Conservation (phyloP, 176 grass and related monocot species). For the Themeda triandra region DNA sequence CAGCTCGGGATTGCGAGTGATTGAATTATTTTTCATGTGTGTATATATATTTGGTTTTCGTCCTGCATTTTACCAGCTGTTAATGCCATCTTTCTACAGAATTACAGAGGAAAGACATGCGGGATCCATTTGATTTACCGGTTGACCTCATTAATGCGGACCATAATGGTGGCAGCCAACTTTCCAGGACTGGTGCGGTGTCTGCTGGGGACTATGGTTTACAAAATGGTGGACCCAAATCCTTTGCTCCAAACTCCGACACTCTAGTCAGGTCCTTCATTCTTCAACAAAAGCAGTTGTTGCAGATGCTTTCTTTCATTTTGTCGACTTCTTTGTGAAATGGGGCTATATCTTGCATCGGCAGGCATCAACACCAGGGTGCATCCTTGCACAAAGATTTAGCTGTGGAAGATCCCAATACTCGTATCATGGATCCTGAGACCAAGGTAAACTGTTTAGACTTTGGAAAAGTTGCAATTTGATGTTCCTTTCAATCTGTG, state of each 20-base stretch:
- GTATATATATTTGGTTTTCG: not conserved
- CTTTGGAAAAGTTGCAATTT: not conserved
- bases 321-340: constrained; percentile 13
- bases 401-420: constrained; percentile 35
- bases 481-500: constrained; percentile 12
- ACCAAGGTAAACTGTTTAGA: constrained; percentile 52
- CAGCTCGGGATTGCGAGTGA: not conserved
- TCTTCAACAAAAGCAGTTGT: constrained; percentile 14
- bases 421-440: constrained; percentile 62
- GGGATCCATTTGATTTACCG: constrained; percentile 56
- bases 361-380: constrained; percentile 55
- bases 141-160: constrained; percentile 35
- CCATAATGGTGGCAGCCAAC: constrained; percentile 32
- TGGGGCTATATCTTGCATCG: constrained; percentile 11
- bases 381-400: constrained; percentile 39
- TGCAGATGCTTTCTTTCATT: constrained; percentile 1
- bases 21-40: not conserved
- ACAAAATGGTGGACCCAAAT: constrained; percentile 47
- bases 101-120: constrained; percentile 42
- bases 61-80: not conserved
- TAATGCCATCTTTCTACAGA: constrained; percentile 8
- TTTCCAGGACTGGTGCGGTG: constrained; percentile 5
- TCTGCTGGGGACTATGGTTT: constrained; percentile 35
- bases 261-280: constrained; percentile 61
- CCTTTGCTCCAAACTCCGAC: constrained; percentile 38